phyloP scores from a whole-genome alignment of 2,329 filamentous ascomycete genomes.

The Penicillium frequentans region DNA sequence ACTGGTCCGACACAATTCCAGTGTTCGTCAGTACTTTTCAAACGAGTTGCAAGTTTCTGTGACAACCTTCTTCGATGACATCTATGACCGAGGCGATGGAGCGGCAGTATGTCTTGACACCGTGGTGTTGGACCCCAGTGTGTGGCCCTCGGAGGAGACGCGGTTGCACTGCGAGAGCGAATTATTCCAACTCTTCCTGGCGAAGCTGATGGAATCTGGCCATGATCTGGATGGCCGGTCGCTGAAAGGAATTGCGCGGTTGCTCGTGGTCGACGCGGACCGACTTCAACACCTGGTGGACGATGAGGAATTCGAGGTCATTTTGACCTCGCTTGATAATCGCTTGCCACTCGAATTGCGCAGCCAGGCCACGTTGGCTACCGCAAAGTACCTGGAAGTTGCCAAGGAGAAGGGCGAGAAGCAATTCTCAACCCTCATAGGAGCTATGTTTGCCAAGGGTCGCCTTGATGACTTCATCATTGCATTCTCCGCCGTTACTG shows the following conservation, averaged over 20 bases:
- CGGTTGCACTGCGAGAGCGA: conserved; percentile 48
- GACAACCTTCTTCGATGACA: conserved; percentile 50
- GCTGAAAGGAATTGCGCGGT: conserved; percentile 60
- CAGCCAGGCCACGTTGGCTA: conserved; percentile 77
- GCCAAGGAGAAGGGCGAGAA: conserved; percentile 69
- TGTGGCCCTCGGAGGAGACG: conserved; percentile 47
- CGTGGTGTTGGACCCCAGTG: conserved; percentile 45
- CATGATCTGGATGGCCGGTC: conserved; percentile 67
- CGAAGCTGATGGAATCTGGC: conserved; percentile 86
- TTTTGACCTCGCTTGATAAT: conserved; percentile 84
- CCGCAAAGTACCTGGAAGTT: conserved; percentile 79
- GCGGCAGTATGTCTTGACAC: conserved; percentile 49
- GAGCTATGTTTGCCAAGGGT: conserved; percentile 66
- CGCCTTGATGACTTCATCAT: conserved; percentile 87
- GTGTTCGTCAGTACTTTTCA: conserved; percentile 46
- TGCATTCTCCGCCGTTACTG: conserved; percentile 88
- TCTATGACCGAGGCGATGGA: conserved; percentile 50
- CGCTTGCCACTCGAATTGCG: conserved; percentile 71
- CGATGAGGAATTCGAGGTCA: conserved; percentile 75
- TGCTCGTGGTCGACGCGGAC: conserved; percentile 56
- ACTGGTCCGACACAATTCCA: conserved; percentile 44
- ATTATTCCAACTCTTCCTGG: conserved; percentile 67
- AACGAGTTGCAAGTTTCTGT: conserved; percentile 44
- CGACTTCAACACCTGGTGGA: conserved; percentile 55
- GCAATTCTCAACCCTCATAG: conserved; percentile 73